Evolutionary conservation across 768 basidiomycete species (phyloP), one percentile per base, ranked within the genome.

Genomic region (Sporobolomyces pararoseus): DNA sequence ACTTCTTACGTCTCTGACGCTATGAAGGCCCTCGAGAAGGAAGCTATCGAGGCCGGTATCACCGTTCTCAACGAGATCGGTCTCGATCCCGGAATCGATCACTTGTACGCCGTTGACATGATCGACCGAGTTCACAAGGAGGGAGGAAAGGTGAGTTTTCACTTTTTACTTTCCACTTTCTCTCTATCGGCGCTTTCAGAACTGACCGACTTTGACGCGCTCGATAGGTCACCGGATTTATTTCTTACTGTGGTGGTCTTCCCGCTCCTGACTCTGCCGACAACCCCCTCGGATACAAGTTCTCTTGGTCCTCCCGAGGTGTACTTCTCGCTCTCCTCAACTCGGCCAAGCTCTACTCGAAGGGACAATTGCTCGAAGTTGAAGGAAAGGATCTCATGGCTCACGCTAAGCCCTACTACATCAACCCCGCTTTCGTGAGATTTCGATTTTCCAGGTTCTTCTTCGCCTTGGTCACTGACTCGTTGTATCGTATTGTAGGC

Each of bases 281-380:
- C 77, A 99, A 98, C 82, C 93, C 96, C 3, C 88, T 98, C 65
- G 95, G 95, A 16, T 99, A 97, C 86, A 97, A 97, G 80, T 97
- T 99, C 83, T 96, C 92, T 44, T 98, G 96, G 96, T 95, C 92
- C 10, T 90, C 93, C 12, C 89, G 92, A 27, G 95, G 94, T 60
- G 93, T 94, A 51, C 88, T 99, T 64, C 88, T 97, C 75, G 95
- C 96, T 3, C 85, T 97, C 60, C 85, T 93, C 76, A 98, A 98
- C 83, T 83, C 85, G 42, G 96, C 91, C 25, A 87, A 89, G 4
- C 93, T 88, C 82, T 83, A 89, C 77, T 53, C 59, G 34, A 83
- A 86, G 46, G 81, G 84, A 63, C 81, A 90, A 80, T 81, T 84
- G 53, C 82, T 87, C 59, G 82, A 85, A 51, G 84, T 98, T 51